Conservation (phyloP, 1,284 basidiomycete genomes). For the Puccinia polysora region DNA sequence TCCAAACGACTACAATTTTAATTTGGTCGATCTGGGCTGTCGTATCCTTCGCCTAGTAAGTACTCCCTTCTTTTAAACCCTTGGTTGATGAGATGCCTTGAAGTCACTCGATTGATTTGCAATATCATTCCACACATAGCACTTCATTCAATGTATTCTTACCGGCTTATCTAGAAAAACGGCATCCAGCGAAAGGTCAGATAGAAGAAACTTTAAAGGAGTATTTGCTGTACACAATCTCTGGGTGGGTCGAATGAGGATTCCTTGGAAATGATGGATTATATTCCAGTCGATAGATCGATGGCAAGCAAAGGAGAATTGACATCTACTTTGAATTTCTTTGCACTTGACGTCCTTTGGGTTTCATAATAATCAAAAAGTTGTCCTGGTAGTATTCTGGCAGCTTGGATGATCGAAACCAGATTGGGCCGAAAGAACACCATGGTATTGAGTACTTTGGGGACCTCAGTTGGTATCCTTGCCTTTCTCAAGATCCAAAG, state of each 20-base stretch:
- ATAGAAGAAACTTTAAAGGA: slow-evolving; percentile 67
- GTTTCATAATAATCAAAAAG: background rate
- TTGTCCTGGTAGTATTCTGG: slow-evolving; percentile 60
- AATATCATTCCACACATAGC: slow-evolving; percentile 55
- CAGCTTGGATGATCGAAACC: slow-evolving; percentile 80
- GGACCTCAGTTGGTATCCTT: slow-evolving; percentile 73
- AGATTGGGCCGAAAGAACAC: slow-evolving; percentile 69
- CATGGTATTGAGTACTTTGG: slow-evolving; percentile 71
- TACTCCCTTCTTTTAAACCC: slow-evolving; percentile 3
- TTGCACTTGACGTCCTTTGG: slow-evolving; percentile 1
- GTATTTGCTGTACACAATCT: slow-evolving; percentile 73
- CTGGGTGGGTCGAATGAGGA: slow-evolving; percentile 68
- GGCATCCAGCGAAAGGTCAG: slow-evolving; percentile 44
- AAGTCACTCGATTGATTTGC: too few relatives aligned
- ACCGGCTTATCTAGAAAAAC: slow-evolving; percentile 76
- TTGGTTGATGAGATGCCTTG: too few relatives aligned
- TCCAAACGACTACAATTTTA: slow-evolving; percentile 73
- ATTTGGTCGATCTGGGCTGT: slow-evolving; percentile 78
- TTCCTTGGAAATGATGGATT: slow-evolving; percentile 52
- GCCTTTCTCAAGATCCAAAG: slow-evolving; percentile 65
- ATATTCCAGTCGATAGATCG: background rate
- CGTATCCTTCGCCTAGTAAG: slow-evolving; percentile 49
- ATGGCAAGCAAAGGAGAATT: background rate
- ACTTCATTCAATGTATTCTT: slow-evolving; percentile 97
- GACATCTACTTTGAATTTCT: slow-evolving; percentile 21